phyloP scores from a whole-genome alignment of 2,329 filamentous ascomycete genomes.

The Fusarium neocosmosporiellum region DNA sequence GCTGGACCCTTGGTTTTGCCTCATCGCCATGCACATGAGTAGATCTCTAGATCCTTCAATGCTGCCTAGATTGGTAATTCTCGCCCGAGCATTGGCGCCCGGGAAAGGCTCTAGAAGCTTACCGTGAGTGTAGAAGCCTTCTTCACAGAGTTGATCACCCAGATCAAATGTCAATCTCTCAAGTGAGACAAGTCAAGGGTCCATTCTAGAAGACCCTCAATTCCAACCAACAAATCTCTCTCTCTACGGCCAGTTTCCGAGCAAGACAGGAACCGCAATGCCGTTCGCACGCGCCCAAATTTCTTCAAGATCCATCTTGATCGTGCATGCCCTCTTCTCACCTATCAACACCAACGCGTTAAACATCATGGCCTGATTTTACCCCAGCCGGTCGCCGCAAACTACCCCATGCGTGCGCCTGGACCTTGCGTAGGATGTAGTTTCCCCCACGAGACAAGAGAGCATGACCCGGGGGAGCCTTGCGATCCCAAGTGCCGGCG shows the following conservation, averaged over 20 bases:
- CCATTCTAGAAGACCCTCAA: not conserved
- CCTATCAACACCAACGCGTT: slow-evolving; percentile 1
- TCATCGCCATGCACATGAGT: not conserved
- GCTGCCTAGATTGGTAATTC: not conserved
- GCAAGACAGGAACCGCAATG: not conserved
- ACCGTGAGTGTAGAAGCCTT: not conserved
- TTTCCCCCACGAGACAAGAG: not conserved
- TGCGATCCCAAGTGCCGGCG: not conserved
- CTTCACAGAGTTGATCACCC: not conserved
- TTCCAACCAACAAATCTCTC: not conserved
- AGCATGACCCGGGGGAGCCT: not conserved
- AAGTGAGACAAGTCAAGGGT: not conserved
- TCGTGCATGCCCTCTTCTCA: not conserved
- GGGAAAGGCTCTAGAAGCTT: not conserved
- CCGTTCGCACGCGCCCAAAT: not conserved
- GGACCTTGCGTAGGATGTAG: not conserved
- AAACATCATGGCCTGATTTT: not conserved
- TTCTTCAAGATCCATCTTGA: not conserved
- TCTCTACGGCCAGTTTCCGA: not conserved
- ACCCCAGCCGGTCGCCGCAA: not conserved
- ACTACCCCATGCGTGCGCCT: slow-evolving; percentile 16
- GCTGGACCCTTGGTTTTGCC: not conserved
- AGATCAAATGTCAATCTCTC: not conserved
- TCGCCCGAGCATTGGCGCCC: not conserved
- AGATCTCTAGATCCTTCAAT: not conserved